Conservation (phyloP, 192 early-diverging fungal genomes). For the Dimargaris xerosporica region DNA sequence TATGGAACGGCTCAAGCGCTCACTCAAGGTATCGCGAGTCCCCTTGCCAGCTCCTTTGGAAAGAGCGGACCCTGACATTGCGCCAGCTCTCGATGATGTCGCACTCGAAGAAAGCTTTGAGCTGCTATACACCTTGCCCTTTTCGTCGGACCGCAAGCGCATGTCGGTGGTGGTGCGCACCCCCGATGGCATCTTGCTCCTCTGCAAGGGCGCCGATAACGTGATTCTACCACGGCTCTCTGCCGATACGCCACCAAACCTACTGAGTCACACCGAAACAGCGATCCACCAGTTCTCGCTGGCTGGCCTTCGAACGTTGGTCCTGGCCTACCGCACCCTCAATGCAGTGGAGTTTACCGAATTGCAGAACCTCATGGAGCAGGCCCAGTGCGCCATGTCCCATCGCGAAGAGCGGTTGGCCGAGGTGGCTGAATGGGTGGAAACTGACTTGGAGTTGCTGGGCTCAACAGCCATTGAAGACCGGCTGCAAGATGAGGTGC, state of each 20-base stretch:
- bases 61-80: not conserved
- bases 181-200: conserved; percentile 70
- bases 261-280: conserved; percentile 11
- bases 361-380: conserved; percentile 6
- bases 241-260: not conserved
- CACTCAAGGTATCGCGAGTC: not conserved
- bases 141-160: conserved; percentile 89
- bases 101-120: conserved; percentile 36
- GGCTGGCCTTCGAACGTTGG: conserved; percentile 7
- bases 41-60: not conserved
- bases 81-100: not conserved
- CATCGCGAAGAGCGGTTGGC: conserved; percentile 64
- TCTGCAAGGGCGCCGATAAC: conserved; percentile 92
- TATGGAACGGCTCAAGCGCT: conserved; percentile 30
- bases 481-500: conserved; percentile 89
- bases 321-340: conserved; percentile 13
- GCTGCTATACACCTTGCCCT: conserved; percentile 63
- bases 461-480: conserved; percentile 97
- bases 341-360: conserved; percentile 22
- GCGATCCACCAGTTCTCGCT: conserved; percentile 12
- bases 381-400: conserved; percentile 14
- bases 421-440: conserved; percentile 62
- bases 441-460: conserved; percentile 61
- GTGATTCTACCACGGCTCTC: conserved; percentile 79
- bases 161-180: conserved; percentile 76